These are phyloP conservation scores for Hypoxylon sp. DNA, from an alignment of 2,329 filamentous ascomycete species.

Conservation along the genomic window DNA sequence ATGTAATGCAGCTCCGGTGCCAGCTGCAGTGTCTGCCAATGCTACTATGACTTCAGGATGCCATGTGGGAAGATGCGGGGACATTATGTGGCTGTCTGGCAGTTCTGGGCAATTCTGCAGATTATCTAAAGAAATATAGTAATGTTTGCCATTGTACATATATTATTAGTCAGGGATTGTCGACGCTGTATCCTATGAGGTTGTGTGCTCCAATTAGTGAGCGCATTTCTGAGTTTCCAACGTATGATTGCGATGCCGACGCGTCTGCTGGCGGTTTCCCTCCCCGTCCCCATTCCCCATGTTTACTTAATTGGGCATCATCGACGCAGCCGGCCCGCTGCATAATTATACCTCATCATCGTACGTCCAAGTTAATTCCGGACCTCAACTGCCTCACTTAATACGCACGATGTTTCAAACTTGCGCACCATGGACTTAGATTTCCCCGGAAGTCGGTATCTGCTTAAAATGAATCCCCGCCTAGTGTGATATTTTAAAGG, in stretches of 20 bases:
- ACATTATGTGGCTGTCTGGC: conserved; percentile 2
- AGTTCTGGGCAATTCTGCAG: not conserved
- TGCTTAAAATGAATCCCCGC: conserved; percentile 6
- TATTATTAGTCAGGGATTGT: conserved; percentile 36
- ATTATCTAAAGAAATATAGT: conserved; percentile 33
- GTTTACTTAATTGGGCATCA: conserved; percentile 18
- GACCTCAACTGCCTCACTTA: conserved; percentile 20
- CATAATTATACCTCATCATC: conserved; percentile 18
- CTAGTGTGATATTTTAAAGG: conserved; percentile 3
- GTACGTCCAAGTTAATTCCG: conserved; percentile 17
- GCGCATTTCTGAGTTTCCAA: conserved; percentile 26
- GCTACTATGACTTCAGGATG: conserved; percentile 14
- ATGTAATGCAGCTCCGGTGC: not conserved
- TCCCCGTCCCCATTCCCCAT: conserved; percentile 11
- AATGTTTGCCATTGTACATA: conserved; percentile 31
- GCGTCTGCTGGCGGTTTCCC: conserved; percentile 19
- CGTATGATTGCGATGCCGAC: conserved; percentile 36
- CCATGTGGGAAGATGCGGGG: conserved; percentile 33
- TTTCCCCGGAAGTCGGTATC: not conserved
- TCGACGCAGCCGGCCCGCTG: conserved; percentile 14
- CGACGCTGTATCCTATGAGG: conserved; percentile 23
- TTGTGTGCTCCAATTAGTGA: conserved; percentile 36
- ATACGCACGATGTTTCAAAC: conserved; percentile 23
- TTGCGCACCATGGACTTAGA: not conserved
- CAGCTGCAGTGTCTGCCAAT: conserved; percentile 8